A percentile compares a stretch with the other conserved stretches of the same genome.
Conservation (phyloP, 192 early-diverging fungal species). For the Physocladia obscura region DNA sequence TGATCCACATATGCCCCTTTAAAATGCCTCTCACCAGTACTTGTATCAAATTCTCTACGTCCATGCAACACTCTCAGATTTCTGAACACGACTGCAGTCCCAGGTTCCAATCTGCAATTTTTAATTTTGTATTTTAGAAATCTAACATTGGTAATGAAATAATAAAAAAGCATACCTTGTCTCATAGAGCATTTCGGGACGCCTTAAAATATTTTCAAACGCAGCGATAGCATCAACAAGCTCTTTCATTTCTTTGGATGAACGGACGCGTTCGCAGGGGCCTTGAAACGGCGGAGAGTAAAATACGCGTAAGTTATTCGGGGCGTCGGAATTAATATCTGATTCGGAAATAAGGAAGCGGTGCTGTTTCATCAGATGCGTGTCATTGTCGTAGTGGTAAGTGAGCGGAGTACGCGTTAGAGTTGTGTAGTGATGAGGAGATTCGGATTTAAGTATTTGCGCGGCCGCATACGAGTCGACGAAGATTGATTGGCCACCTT, state of each 20-base stretch:
- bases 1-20: conserved; percentile 67
- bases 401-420: conserved; percentile 63
- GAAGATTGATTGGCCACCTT: conserved; percentile 72
- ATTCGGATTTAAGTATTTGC: conserved; percentile 50
- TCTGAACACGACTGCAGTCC: conserved; percentile 73
- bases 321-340: conserved; percentile 39
- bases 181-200: conserved; percentile 53
- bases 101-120: conserved; percentile 51
- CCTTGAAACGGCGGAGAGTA: conserved; percentile 87
- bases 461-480: conserved; percentile 73
- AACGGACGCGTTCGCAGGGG: conserved; percentile 51
- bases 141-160: too few relatives aligned
- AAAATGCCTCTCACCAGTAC: conserved; percentile 70
- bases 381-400: conserved; percentile 79
- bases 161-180: conserved; percentile 32
- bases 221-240: conserved; percentile 68
- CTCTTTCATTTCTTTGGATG: conserved; percentile 40
- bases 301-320: conserved; percentile 54
- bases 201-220: conserved; percentile 62
- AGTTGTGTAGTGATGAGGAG: conserved; percentile 63
- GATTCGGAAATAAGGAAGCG: conserved; percentile 61
- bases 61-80: conserved; percentile 81
- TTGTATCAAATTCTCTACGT: conserved; percentile 68
- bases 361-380: conserved; percentile 71
- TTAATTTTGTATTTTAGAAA: background rate